These are phyloP conservation scores for Entomortierella chlamydospora DNA, from an alignment of 192 early-diverging fungal species.

Conservation along the genomic window DNA sequence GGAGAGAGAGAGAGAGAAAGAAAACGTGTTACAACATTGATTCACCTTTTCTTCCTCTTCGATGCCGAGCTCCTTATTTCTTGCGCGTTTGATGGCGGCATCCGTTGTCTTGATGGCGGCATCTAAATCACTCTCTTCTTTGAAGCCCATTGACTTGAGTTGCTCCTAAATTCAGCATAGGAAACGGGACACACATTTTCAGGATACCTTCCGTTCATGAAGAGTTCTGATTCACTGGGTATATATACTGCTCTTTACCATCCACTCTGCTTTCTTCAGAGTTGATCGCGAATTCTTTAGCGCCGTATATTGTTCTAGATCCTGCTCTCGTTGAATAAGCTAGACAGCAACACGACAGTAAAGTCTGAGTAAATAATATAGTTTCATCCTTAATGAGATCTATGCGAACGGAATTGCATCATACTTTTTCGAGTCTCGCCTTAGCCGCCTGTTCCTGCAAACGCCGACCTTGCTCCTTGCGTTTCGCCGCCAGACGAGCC, in stretches of 20 bases:
- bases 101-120: slow-evolving; percentile 78
- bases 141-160: slow-evolving; percentile 72
- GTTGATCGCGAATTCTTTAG: slow-evolving; percentile 59
- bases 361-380: no score
- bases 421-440: slow-evolving; percentile 84
- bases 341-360: not conserved
- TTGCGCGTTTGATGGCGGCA: slow-evolving; percentile 72
- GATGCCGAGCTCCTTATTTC: slow-evolving; percentile 85
- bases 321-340: slow-evolving; percentile 75
- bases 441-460: slow-evolving; percentile 86
- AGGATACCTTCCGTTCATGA: not conserved
- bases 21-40: not conserved
- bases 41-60: slow-evolving; percentile 75
- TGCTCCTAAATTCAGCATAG: slow-evolving; percentile 37
- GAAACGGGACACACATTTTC: not conserved
- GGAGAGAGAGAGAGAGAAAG: not conserved
- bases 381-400: not conserved
- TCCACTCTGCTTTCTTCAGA: slow-evolving; percentile 63
- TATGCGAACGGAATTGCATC: not conserved
- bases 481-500: slow-evolving; percentile 70
- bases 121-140: slow-evolving; percentile 79
- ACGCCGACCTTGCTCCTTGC: slow-evolving; percentile 76
- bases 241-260: slow-evolving; percentile 39
- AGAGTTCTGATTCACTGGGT: not conserved
- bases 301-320: slow-evolving; percentile 68